Percentiles rank a stretch among this genome's conserved stretches.
Conservation (phyloP, 2,329 filamentous ascomycete species). For the Cladosporium sphaerospermum region DNA sequence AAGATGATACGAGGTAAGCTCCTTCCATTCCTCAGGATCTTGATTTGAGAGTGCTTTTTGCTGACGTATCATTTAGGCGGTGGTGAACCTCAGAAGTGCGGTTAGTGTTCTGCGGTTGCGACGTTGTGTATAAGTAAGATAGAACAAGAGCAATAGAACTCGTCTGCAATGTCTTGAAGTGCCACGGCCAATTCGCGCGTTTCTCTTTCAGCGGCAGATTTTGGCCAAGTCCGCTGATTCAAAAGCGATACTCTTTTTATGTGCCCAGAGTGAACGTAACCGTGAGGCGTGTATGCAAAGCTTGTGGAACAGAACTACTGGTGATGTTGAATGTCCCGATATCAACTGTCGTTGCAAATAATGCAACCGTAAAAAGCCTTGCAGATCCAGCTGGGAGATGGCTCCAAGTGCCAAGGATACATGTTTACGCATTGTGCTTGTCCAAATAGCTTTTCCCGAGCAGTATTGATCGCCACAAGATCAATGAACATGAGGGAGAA, state of each 20-base stretch:
- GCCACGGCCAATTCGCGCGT: no score
- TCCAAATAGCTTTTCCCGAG: no score
- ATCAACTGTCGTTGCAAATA: background rate
- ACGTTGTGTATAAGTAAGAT: background rate
- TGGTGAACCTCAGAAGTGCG: conserved; percentile 5
- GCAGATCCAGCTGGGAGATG: background rate
- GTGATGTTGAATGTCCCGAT: background rate
- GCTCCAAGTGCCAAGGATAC: background rate
- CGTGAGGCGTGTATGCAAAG: no score
- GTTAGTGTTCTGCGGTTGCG: background rate
- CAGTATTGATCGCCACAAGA: no score
- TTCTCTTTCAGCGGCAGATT: background rate
- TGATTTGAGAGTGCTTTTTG: background rate
- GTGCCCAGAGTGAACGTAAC: background rate
- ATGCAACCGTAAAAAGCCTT: no score
- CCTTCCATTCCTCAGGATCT: background rate
- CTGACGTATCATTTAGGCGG: background rate
- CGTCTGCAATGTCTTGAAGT: background rate
- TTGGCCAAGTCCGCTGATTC: background rate
- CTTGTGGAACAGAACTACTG: no score
- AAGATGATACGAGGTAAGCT: conserved; percentile 51
- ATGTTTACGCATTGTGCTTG: no score
- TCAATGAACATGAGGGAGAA: no score
- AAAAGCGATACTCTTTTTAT: background rate
- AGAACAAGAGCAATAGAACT: background rate